Conservation (phyloP, 345 rosid genomes). For the Mercurialis annua region DNA sequence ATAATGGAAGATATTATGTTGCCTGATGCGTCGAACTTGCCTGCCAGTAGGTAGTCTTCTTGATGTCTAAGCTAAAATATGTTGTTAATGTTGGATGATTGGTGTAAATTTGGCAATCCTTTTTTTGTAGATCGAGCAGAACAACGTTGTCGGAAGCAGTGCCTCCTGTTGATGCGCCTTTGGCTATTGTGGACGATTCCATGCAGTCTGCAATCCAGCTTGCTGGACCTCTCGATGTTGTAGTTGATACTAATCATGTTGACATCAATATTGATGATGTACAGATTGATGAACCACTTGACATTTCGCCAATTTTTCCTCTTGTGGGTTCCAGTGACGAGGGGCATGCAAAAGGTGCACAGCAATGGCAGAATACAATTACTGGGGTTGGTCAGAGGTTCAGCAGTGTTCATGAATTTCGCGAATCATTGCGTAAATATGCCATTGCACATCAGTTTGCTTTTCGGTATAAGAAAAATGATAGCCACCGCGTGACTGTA, state of each 20-base stretch:
- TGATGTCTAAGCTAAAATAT: conserved; percentile 17
- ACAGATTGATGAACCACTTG: conserved; percentile 43
- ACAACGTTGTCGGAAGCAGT: conserved; percentile 77
- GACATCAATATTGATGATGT: conserved; percentile 35
- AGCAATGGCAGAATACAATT: conserved; percentile 88
- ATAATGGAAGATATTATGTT: conserved; percentile 50
- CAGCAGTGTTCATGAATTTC: conserved; percentile 73
- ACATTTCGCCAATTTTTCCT: conserved; percentile 50
- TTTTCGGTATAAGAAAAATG: conserved; percentile 86
- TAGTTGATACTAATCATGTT: conserved; percentile 43
- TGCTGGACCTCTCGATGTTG: conserved; percentile 36
- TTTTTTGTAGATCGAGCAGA: conserved; percentile 70
- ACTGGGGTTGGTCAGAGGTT: conserved; percentile 94
- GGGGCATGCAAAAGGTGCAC: conserved; percentile 66
- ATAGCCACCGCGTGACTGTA: conserved; percentile 90
- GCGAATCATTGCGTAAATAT: conserved; percentile 75
- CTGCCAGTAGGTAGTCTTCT: conserved; percentile 70
- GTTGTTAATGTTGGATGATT: conserved; percentile 1
- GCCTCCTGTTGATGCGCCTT: conserved; percentile 38
- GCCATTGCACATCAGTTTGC: conserved; percentile 97
- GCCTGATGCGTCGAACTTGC: conserved; percentile 71
- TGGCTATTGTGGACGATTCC: conserved; percentile 43
- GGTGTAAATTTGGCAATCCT: conserved; percentile 18
- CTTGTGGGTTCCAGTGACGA: conserved; percentile 41
- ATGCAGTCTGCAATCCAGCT: conserved; percentile 36